Conservation (phyloP, 2,329 filamentous ascomycete species). For the Exophiala oligosperma region DNA sequence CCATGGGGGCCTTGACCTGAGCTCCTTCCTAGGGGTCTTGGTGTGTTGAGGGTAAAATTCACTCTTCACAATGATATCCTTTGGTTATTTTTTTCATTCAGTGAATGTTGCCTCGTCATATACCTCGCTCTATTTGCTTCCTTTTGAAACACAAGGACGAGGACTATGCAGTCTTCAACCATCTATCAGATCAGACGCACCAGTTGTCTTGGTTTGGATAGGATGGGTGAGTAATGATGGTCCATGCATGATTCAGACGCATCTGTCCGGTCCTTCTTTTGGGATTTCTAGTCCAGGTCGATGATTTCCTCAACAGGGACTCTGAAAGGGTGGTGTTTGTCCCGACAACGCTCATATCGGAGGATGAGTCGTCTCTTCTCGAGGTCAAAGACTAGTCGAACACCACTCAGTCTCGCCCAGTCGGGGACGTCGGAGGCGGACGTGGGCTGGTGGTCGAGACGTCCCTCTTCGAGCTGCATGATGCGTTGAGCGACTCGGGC, state of each 20-base stretch:
- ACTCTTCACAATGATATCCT: slow-evolving; percentile 5
- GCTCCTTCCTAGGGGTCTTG: slow-evolving; percentile 15
- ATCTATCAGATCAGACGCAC: too few relatives aligned
- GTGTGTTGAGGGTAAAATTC: slow-evolving; percentile 12
- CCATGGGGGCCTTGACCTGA: slow-evolving; percentile 10
- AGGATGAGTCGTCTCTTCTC: neutral
- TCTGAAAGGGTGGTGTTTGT: neutral
- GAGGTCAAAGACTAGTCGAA: slow-evolving; percentile 1
- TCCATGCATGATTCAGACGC: too few relatives aligned
- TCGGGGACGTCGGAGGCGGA: slow-evolving; percentile 2
- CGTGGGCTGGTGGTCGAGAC: neutral
- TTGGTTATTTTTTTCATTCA: neutral
- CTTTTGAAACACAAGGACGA: too few relatives aligned
- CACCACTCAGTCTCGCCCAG: slow-evolving; percentile 3
- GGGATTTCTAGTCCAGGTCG: neutral
- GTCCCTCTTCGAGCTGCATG: slow-evolving; percentile 28
- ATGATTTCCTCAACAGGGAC: neutral
- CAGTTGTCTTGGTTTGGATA: too few relatives aligned
- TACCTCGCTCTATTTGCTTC: too few relatives aligned
- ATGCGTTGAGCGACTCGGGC: slow-evolving; percentile 28
- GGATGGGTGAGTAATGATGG: too few relatives aligned
- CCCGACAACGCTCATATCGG: neutral
- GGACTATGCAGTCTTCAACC: too few relatives aligned
- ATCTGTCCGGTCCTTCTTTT: too few relatives aligned
- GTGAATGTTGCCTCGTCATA: too few relatives aligned